Evolutionary conservation across 768 basidiomycete genomes (phyloP).

Genomic region (Tricholoma saponaceum): DNA sequence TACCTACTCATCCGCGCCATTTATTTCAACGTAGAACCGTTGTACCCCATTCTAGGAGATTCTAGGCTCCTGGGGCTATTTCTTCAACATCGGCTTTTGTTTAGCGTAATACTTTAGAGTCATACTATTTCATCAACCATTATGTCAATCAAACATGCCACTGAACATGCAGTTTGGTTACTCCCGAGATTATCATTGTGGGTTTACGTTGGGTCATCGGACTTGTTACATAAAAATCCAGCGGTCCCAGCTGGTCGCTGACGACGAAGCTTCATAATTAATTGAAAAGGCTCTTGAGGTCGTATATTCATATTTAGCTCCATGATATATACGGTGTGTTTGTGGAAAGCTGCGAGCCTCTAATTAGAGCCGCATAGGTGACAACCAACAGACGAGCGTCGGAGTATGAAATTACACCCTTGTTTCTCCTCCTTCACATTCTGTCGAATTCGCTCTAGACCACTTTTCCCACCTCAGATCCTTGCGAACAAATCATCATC

Average conservation of each 20-base stretch:
- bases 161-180: neutral
- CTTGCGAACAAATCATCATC: conserved; percentile 16
- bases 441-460: conserved; percentile 24
- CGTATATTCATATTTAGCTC: neutral
- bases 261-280: neutral
- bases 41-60: too few relatives aligned
- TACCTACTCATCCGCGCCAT: too few relatives aligned
- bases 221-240: neutral
- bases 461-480: conserved; percentile 14
- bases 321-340: neutral
- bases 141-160: neutral
- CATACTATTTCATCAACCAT: too few relatives aligned
- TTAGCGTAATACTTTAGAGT: too few relatives aligned
- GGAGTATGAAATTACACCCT: conserved; percentile 40
- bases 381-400: conserved; percentile 18
- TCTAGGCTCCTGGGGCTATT: too few relatives aligned
- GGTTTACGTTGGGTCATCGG: neutral
- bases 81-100: too few relatives aligned
- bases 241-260: neutral
- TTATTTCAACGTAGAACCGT: too few relatives aligned
- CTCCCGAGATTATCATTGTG: neutral
- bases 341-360: neutral
- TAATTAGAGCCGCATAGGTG: neutral
- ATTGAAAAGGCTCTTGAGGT: neutral
- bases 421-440: conserved; percentile 37